phyloP scores from a whole-genome alignment of 345 rosid genomes.

The Gossypium ekmanianum region DNA sequence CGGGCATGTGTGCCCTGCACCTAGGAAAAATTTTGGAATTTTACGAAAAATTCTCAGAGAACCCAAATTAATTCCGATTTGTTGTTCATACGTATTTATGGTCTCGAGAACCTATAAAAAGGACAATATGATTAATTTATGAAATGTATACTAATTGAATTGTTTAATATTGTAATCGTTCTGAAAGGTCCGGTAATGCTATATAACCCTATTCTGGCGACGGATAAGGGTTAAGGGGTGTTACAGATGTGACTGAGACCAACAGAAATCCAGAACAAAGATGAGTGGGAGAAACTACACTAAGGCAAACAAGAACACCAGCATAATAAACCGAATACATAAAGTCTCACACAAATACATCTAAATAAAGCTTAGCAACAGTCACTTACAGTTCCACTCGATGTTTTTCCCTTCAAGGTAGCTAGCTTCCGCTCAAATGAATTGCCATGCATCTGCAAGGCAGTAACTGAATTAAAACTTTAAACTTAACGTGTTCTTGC shows the following conservation, averaged over 20 bases:
- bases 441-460: constrained; percentile 71
- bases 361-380: constrained; percentile 2
- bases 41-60: too few relatives aligned
- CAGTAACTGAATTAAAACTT: constrained; percentile 16
- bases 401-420: constrained; percentile 49
- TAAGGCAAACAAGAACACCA: not conserved
- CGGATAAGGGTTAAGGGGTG: too few relatives aligned
- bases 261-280: not conserved
- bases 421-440: constrained; percentile 89
- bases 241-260: not conserved
- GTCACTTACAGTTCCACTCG: constrained; percentile 43
- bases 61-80: too few relatives aligned
- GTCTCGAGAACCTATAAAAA: too few relatives aligned
- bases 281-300: not conserved
- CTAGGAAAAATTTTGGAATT: too few relatives aligned
- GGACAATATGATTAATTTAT: too few relatives aligned
- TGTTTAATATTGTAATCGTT: too few relatives aligned
- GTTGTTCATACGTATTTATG: too few relatives aligned
- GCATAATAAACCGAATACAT: not conserved
- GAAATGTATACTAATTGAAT: too few relatives aligned
- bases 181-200: too few relatives aligned
- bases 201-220: too few relatives aligned
- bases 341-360: not conserved
- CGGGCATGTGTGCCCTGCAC: too few relatives aligned
- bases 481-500: constrained; percentile 5